Evolutionary conservation across 495 filamentous ascomycete genomes (phyloP).

Genomic region (Penicillium cinerascens): DNA sequence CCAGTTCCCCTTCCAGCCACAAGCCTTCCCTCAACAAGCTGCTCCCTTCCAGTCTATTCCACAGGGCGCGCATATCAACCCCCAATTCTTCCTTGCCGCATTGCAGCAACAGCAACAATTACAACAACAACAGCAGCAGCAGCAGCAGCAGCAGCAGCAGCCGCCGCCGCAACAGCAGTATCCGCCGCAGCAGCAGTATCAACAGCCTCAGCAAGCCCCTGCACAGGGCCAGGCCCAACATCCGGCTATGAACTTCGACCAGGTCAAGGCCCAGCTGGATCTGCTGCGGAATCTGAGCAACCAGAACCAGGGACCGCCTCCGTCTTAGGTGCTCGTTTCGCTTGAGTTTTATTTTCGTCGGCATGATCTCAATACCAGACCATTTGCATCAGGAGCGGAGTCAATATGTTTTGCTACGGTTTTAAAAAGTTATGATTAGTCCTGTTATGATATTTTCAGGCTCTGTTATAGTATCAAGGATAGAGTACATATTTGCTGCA

Average conservation of each 20-base stretch:
- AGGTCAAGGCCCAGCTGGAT: slow-evolving; percentile 47
- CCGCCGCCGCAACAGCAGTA: slow-evolving; percentile 41
- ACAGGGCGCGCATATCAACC: slow-evolving; percentile 61
- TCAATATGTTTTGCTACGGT: slow-evolving; percentile 8
- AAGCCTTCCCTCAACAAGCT: slow-evolving; percentile 24
- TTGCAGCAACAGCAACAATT: slow-evolving; percentile 43
- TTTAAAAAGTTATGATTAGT: slow-evolving; percentile 15
- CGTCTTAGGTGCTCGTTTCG: slow-evolving; percentile 21
- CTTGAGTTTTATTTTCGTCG: slow-evolving; percentile 8
- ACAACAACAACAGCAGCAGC: slow-evolving; percentile 36
- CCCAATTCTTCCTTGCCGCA: slow-evolving; percentile 54
- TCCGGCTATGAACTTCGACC: slow-evolving; percentile 38
- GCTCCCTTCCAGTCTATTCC: slow-evolving; percentile 37
- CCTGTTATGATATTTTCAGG: slow-evolving; percentile 1
- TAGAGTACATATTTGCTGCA: slow-evolving; percentile 16
- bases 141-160: slow-evolving; percentile 29
- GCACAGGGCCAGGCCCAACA: slow-evolving; percentile 36
- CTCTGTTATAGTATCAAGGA: slow-evolving; percentile 3
- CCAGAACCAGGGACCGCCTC: slow-evolving; percentile 36
- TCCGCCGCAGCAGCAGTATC: slow-evolving; percentile 27
- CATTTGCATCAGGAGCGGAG: slow-evolving; percentile 31
- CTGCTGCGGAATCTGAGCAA: slow-evolving; percentile 42
- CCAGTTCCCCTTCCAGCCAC: slow-evolving; percentile 33
- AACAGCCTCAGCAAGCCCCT: slow-evolving; percentile 40
- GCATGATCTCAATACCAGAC: slow-evolving; percentile 14